Base-by-base conservation (phyloP, 495 filamentous ascomycete genomes). In the Hypoxylon crocopeplum region DNA sequence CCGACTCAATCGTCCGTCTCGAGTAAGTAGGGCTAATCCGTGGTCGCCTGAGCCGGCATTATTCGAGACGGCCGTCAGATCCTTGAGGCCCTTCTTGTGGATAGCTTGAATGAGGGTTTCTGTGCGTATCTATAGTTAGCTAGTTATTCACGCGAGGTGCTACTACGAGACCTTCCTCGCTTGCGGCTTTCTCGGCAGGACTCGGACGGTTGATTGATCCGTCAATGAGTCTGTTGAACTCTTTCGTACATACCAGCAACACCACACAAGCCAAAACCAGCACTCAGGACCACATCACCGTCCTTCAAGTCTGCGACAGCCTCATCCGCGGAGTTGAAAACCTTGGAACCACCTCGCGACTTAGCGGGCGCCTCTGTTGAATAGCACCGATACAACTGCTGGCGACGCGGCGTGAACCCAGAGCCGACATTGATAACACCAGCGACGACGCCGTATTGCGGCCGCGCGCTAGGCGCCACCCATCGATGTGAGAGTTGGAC, bases 31-130 rank as follows among this genome's bases (percentile, higher is more conserved):
- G 19, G 82, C 78, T 1, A 86, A 72, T 5, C 83, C 85, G n/a
- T 77, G 70, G 19, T 77, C 74, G 33, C 79, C 80, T 6, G 78
- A 73, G 22, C 85, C 85, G 16, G 84, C 85, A 68, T 87, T 87
- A 69, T 88, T 88, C 42, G 84, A 87, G 24, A 87, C 84, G 29
- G 81, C 83, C 1, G 84, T 87, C 11, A 88, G 74, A 5, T 75
- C 72, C 52, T 79, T 77, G 2, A 82, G 71, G 22, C 80, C 80
- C 46, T 78, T 70, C 7, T 70, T 69, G 36, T 74, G 74, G 10
- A 83, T 69, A 0, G 80, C 80, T 24, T 73, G 72, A 40, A 83
- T 83, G 4, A 83, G 71, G 0, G 80, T 82, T 56, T 80, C 76
- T 79, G 20, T 8, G 10, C 34, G 13, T 7, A 20, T 44, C 20